Evolutionary conservation across 2,329 filamentous ascomycete species (phyloP), one percentile per base, ranked within the genome.

Genomic region (Dothiorella sarmentorum): DNA sequence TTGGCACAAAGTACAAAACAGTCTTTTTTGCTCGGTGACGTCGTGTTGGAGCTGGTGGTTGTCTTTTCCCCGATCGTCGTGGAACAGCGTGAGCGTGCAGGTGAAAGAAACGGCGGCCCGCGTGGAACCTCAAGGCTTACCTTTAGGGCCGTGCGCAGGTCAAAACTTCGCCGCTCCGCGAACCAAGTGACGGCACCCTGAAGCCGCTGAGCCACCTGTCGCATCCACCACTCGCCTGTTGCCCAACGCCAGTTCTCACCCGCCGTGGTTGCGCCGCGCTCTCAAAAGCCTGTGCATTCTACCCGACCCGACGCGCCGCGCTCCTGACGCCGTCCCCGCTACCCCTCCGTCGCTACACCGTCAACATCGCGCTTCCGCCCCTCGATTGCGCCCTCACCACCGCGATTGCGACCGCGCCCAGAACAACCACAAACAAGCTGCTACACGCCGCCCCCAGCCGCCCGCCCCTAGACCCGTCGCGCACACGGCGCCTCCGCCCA

Each of bases 51-150:
- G 17, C 3, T 13, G 47, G 20, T 40, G 43, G 43, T n/a, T n/a
- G n/a, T 45, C 43, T 45, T 45, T 45, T 45, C 43, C 43, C 26
- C 52, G 52, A 56, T 56, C 52, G 52, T 31, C 52, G 44, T 44
- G 40, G 20, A 22, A 15, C 35, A 37, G 43, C 35, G 13, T 18
- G 33, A n/a, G n/a, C n/a, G n/a, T n/a, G n/a, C n/a, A n/a, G n/a
- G 22, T 10, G 35, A 40, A 11, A 53, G 40, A 40, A 52, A 37
- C 35, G 35, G 35, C 35, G 35, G 15, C 35, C 40, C 18, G 40
- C 40, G n/a, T n/a, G 51, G 35, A n/a, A n/a, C n/a, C n/a, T n/a
- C n/a, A n/a, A n/a, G n/a, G n/a, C n/a, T n/a, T n/a, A n/a, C n/a
- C n/a, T 26, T 17, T 29, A 31, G 47, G 40, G 52, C 52, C 40